Evolutionary conservation across 2,329 filamentous ascomycete genomes (phyloP).

Genomic region (Phialophora macrospora): DNA sequence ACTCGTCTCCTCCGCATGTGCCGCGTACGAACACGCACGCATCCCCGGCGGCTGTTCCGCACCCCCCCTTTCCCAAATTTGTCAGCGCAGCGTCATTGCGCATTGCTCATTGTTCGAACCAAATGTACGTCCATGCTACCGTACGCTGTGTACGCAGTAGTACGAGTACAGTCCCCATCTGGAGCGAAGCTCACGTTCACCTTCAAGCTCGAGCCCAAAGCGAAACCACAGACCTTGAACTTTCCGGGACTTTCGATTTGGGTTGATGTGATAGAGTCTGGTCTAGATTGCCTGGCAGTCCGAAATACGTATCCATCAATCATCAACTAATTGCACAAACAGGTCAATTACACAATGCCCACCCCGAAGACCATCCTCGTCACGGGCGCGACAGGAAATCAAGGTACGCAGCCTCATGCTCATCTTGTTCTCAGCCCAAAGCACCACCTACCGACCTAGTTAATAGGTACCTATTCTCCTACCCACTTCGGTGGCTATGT

Average conservation of each 20-base stretch:
- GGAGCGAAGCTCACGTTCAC: neutral
- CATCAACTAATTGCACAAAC: neutral
- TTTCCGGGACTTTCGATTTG: no score
- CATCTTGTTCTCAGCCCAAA: neutral
- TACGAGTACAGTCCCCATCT: neutral
- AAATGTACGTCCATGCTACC: neutral
- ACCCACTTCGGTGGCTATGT: no score
- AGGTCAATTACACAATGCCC: neutral
- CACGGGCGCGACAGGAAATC: slow-evolving; percentile 19
- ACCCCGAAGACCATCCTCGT: slow-evolving; percentile 12
- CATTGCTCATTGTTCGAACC: neutral
- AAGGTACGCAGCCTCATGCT: slow-evolving; percentile 5
- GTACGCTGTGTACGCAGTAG: no score
- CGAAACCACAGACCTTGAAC: neutral
- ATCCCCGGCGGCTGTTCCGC: slow-evolving; percentile 12
- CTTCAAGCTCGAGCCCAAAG: neutral
- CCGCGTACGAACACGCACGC: neutral
- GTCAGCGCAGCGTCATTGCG: slow-evolving; percentile 7
- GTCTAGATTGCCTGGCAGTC: neutral
- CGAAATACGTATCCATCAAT: neutral
- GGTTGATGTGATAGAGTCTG: no score
- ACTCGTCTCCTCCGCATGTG: neutral
- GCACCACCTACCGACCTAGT: no score
- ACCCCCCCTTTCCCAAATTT: slow-evolving; percentile 8
- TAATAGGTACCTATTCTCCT: no score